Percentiles rank a stretch among this genome's conserved stretches.
These are phyloP conservation scores for Cairneyella variabilis DNA, from an alignment of 495 filamentous ascomycete species.

Conservation along the genomic window DNA sequence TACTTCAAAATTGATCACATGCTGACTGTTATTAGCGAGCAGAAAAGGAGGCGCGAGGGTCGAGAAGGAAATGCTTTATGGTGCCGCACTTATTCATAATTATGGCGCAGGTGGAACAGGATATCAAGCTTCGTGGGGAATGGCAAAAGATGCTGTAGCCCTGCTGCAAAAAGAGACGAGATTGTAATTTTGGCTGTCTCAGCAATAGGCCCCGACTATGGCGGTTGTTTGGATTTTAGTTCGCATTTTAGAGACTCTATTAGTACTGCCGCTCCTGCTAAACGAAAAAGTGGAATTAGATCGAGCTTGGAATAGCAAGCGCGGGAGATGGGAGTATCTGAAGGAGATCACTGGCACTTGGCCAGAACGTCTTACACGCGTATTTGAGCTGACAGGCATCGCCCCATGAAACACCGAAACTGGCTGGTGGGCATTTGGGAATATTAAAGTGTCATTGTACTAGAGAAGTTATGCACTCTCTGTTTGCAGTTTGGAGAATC, in stretches of 20 bases:
- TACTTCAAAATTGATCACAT: background rate
- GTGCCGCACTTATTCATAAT: slow-evolving; percentile 63
- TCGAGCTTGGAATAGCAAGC: slow-evolving; percentile 11
- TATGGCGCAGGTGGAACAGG: slow-evolving; percentile 80
- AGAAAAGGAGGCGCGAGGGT: slow-evolving; percentile 20
- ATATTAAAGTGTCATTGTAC: background rate
- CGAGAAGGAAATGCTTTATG: slow-evolving; percentile 24
- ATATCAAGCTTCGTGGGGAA: slow-evolving; percentile 46
- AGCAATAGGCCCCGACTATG: too few relatives aligned
- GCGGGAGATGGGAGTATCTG: background rate
- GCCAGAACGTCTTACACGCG: slow-evolving; percentile 40
- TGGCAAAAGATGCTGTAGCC: slow-evolving; percentile 19
- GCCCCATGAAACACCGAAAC: slow-evolving; percentile 35
- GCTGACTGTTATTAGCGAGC: slow-evolving; percentile 5
- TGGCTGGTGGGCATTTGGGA: slow-evolving; percentile 34
- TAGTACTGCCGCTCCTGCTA: slow-evolving; percentile 30
- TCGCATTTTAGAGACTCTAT: too few relatives aligned
- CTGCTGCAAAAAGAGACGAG: slow-evolving; percentile 2
- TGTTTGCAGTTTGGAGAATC: slow-evolving; percentile 31
- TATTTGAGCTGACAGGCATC: slow-evolving; percentile 40
- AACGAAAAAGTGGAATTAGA: slow-evolving; percentile 13
- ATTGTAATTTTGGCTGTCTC: too few relatives aligned
- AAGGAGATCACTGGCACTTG: slow-evolving; percentile 13
- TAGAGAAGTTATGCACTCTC: background rate
- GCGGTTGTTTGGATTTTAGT: too few relatives aligned